Evolutionary conservation across 257 asterid species (phyloP).

Genomic region (Lavandula angustifolia): DNA sequence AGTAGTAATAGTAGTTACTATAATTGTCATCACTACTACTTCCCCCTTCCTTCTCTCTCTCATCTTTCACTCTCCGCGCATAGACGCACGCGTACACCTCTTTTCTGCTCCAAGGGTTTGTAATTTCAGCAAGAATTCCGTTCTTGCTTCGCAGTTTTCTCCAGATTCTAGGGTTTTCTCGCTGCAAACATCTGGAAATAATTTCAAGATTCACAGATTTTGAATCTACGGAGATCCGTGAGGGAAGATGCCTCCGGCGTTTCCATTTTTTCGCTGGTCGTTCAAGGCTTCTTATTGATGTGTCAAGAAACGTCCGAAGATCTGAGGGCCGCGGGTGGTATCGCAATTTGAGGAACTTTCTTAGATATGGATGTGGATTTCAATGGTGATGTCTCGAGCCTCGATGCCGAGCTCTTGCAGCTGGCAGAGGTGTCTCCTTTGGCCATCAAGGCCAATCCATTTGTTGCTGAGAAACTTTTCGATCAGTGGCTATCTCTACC

Average conservation of each 20-base stretch:
- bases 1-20: conserved; percentile 14
- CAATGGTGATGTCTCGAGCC: conserved; percentile 74
- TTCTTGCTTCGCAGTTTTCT: conserved; percentile 35
- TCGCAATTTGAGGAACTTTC: conserved; percentile 29
- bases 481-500: conserved; percentile 98
- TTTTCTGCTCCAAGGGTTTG: conserved; percentile 46
- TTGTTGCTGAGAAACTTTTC: conserved; percentile 78
- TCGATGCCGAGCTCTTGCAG: conserved; percentile 87
- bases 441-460: conserved; percentile 77
- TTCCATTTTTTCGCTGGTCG: conserved; percentile 20
- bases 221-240: conserved; percentile 38
- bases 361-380: conserved; percentile 77
- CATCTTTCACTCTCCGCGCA: background rate
- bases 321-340: conserved; percentile 34
- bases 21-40: conserved; percentile 23
- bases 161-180: conserved; percentile 31
- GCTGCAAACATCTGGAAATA: conserved; percentile 26
- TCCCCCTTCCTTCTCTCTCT: conserved; percentile 1
- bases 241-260: conserved; percentile 19
- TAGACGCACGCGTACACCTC: conserved; percentile 27
- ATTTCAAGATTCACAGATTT: conserved; percentile 29
- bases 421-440: conserved; percentile 81
- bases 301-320: conserved; percentile 32
- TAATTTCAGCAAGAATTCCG: conserved; percentile 29
- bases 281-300: conserved; percentile 43